phyloP scores from a whole-genome alignment of 192 early-diverging fungal genomes.

The Linnemannia schmuckeri region DNA sequence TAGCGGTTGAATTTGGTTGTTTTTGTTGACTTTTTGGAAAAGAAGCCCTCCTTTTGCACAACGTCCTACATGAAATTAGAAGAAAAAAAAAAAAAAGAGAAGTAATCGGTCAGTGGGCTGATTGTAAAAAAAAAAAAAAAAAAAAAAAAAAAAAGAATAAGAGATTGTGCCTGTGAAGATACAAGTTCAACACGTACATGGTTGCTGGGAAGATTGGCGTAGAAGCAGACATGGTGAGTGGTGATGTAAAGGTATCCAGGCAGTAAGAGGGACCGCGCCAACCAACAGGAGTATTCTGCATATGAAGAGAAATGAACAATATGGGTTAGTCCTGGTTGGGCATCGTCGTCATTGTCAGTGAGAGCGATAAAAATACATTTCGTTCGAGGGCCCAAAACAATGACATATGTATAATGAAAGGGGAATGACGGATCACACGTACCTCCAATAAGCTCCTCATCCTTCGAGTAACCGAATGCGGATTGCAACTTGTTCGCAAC shows the following conservation, averaged over 20 bases:
- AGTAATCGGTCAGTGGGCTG: neutral
- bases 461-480: conserved; percentile 23
- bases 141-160: neutral
- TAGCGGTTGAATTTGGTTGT: conserved; percentile 57
- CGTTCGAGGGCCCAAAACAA: too few relatives aligned
- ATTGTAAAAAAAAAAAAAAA: too few relatives aligned
- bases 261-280: conserved; percentile 67
- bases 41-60: conserved; percentile 65
- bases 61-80: conserved; percentile 58
- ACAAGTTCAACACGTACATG: conserved; percentile 59
- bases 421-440: neutral
- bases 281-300: conserved; percentile 74
- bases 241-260: conserved; percentile 74
- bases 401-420: too few relatives aligned
- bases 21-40: conserved; percentile 55
- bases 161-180: too few relatives aligned
- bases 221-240: conserved; percentile 71
- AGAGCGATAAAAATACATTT: neutral
- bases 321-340: neutral
- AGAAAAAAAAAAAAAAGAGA: conserved; percentile 19
- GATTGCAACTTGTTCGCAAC: conserved; percentile 15
- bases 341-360: neutral
- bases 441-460: conserved; percentile 29
- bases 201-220: conserved; percentile 66
- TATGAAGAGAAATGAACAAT: neutral